phyloP scores from a whole-genome alignment of 352 stramenopile species.

The Globisporangium yorkense region DNA sequence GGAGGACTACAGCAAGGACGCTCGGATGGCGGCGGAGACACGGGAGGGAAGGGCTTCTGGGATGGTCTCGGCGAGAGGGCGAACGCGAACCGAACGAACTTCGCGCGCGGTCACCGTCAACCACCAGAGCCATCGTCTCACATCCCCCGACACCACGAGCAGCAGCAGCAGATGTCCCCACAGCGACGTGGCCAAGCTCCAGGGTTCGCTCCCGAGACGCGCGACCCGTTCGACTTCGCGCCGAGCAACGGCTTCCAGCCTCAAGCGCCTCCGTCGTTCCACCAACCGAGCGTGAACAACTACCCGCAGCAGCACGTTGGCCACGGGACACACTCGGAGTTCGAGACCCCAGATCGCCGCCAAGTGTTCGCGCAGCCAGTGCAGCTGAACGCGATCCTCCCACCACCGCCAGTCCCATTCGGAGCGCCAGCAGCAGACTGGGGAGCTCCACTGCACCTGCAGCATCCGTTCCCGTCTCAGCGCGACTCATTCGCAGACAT shows the following conservation, averaged over 20 bases:
- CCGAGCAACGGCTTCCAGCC: background rate
- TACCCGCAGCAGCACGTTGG: background rate
- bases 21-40: background rate
- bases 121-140: background rate
- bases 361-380: slow-evolving; percentile 6
- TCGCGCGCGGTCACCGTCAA: slow-evolving; percentile 35
- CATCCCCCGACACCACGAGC: slow-evolving; percentile 4
- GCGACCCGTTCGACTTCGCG: background rate
- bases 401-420: background rate
- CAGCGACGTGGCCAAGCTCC: background rate
- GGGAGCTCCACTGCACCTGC: slow-evolving; percentile 6
- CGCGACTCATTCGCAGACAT: background rate
- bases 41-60: slow-evolving; percentile 18
- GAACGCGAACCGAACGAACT: slow-evolving; percentile 24
- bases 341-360: background rate
- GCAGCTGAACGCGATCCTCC: background rate
- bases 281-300: background rate
- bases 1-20: background rate
- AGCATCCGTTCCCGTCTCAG: slow-evolving; percentile 1
- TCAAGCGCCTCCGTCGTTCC: background rate
- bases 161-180: slow-evolving; percentile 12
- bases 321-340: background rate
- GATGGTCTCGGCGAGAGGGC: slow-evolving; percentile 45
- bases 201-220: background rate
- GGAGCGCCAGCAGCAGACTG: slow-evolving; percentile 1